Base-by-base conservation (phyloP, 2,329 filamentous ascomycete genomes). In the Arthrobotrys conoides region DNA sequence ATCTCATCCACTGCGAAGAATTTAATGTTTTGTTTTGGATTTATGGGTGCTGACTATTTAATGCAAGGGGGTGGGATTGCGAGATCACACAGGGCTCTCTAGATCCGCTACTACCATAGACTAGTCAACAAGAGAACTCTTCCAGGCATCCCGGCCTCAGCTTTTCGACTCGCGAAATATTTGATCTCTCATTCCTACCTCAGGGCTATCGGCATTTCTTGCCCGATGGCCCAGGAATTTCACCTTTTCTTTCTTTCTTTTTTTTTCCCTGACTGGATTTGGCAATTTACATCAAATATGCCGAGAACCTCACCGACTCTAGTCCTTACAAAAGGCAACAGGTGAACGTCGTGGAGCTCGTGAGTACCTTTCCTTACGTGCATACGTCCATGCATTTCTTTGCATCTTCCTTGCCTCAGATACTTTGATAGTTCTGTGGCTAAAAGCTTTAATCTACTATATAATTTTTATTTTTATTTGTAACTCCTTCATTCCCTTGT, bases 401-500 rank as follows among this genome's bases (percentile, higher is more conserved):
- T 20, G 46, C 46, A 49, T 22, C 20, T 59, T 66, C 38, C 20
- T 57, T 46, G 22, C 44, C 53, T 55, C 55, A 64, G 71, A 57
- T 22, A 48, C 44, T 75, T 69, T 69, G 64, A 69, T 10, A 75
- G 63, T 75, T 69, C 55, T 63, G 51, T 44, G 38, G 41, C 61
- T 36, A n/a, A 46, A n/a, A 46, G 3, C 41, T 10, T 8, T 12
- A 46, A n/a, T 3, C 4, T 73, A 49, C 30, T 30, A n/a, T 44
- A 8, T 3, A 12, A 18, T 9, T 9, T 16, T 41, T 27, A 36
- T 9, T 38, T 53, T 38, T 51, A 22, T 18, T 64, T 66, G 14
- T 22, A 36, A 24, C 27, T 1, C 33, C 33, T 20, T 24, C 44
- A 12, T 64, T 44, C 8, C 61, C 51, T 14, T 24, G 9, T 59